Evolutionary conservation across 768 basidiomycete genomes (phyloP).

Genomic region (Lactifluus pinguis): DNA sequence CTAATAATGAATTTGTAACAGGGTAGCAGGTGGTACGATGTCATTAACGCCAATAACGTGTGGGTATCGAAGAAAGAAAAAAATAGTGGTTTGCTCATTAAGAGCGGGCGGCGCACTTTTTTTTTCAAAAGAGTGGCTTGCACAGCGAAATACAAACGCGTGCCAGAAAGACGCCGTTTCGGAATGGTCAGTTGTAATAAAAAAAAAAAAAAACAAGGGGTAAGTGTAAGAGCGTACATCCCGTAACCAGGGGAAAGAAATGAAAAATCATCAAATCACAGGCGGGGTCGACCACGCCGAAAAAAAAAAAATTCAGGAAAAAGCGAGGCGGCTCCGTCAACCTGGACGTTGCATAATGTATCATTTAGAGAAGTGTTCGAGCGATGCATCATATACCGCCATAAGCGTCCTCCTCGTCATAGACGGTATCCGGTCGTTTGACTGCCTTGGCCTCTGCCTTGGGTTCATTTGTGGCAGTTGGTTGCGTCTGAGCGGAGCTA

Average conservation of each 20-base stretch:
- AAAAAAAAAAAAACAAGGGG: not conserved
- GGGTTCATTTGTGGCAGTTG: not conserved
- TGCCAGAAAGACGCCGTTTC: not conserved
- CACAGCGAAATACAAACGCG: not conserved
- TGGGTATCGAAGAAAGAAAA: conserved; percentile 8
- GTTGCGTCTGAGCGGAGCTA: not conserved
- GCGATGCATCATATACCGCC: conserved; percentile 44
- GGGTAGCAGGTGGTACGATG: not conserved
- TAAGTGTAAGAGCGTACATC: not conserved
- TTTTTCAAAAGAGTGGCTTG: conserved; percentile 1
- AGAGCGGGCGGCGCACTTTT: not conserved
- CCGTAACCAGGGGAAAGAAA: not conserved
- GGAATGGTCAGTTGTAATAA: not conserved
- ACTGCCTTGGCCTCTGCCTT: conserved; percentile 15
- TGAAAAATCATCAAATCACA: not conserved
- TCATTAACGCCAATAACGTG: not conserved
- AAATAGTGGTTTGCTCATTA: not conserved
- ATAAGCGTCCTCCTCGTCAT: conserved; percentile 61
- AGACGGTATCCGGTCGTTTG: conserved; percentile 44
- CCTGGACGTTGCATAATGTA: not conserved
- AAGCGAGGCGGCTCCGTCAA: conserved; percentile 1
- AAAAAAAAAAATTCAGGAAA: not conserved
- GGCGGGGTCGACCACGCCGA: not conserved
- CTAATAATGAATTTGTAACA: conserved; percentile 4
- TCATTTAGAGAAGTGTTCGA: not conserved